phyloP scores from a whole-genome alignment of 441 rosid genomes.

The Theobroma grandiflorum region DNA sequence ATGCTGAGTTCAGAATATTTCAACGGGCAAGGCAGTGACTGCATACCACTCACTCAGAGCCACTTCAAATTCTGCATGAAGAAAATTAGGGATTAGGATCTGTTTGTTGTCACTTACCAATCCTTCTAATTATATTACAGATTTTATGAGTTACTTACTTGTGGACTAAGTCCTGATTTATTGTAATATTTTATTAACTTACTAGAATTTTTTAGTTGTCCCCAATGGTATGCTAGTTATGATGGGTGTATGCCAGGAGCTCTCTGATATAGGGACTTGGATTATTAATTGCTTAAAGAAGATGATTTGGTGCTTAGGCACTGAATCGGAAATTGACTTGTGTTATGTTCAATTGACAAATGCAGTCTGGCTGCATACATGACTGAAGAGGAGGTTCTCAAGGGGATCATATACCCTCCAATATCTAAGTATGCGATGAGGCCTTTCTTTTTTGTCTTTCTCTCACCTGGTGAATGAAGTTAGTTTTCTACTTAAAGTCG shows the following conservation, averaged over 20 bases:
- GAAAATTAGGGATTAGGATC: too few relatives aligned
- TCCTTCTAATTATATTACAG: not conserved
- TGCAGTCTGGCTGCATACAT: constrained; percentile 94
- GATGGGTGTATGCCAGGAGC: not conserved
- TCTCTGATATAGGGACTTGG: constrained; percentile 8
- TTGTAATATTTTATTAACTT: constrained; percentile 11
- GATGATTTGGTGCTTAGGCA: constrained; percentile 16
- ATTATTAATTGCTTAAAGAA: constrained; percentile 13
- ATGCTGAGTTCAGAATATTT: not conserved
- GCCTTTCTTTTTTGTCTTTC: not conserved
- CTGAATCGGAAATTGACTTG: constrained; percentile 27
- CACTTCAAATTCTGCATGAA: not conserved
- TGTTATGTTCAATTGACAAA: constrained; percentile 30
- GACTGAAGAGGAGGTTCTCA: constrained; percentile 88
- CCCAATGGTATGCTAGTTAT: not conserved
- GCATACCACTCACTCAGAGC: not conserved
- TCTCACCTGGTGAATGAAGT: not conserved
- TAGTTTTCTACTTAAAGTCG: not conserved
- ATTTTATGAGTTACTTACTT: not conserved
- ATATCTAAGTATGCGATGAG: constrained; percentile 69
- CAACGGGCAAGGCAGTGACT: not conserved
- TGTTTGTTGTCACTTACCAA: too few relatives aligned
- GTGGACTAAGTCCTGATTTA: not conserved
- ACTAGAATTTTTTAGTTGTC: not conserved
- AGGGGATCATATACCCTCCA: constrained; percentile 87